Base-by-base conservation (phyloP, 2,329 filamentous ascomycete species). In the Cadophora sp. region DNA sequence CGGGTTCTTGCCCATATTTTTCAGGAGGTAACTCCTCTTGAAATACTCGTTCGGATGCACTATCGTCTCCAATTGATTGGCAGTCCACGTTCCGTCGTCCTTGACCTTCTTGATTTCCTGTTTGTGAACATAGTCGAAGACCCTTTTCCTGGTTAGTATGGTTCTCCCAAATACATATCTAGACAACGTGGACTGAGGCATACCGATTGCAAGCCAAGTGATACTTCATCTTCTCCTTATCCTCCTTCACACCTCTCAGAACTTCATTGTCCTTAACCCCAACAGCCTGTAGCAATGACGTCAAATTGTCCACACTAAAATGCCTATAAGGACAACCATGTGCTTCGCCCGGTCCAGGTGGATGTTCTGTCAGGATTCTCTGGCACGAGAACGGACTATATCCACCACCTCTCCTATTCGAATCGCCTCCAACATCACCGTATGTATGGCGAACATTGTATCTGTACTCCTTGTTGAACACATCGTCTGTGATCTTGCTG, bases 21-120 rank as follows among this genome's bases (percentile, higher is more conserved):
- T 97, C 69, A 99, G 82, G 74, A 97, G 76, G 79, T 93, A 98
- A 78, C 94, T 97, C 66, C 95, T 87, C 85, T 97, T 97, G 81
- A 98, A 99, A 81, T 97, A 99, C 72, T 95, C 94, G 79, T 99
- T 99, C 12, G 96, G 96, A 80, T 99, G 96, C 26, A 97, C 90
- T 77, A 99, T 97, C 0, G 95, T 98, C 80, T 98, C 95, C 51
- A 97, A 84, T 78, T 97, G 92, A 19, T 89, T 88, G 7, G 90
- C 82, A 14, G 85, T 89, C 89, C 91, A 91, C 62, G 89, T 83
- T 6, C 88, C 86, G 61, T 93, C 89, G 51, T 94, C 92, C 80
- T 91, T 92, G 70, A 91, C 92, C 76, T 87, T 89, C 77, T 89
- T 91, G 68, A 96, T 88, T 78, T 95, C 91, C 22, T 84, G 83